Evolutionary conservation across 768 basidiomycete genomes (phyloP), one percentile per base, ranked within the genome.

Genomic region (Chiua virens): DNA sequence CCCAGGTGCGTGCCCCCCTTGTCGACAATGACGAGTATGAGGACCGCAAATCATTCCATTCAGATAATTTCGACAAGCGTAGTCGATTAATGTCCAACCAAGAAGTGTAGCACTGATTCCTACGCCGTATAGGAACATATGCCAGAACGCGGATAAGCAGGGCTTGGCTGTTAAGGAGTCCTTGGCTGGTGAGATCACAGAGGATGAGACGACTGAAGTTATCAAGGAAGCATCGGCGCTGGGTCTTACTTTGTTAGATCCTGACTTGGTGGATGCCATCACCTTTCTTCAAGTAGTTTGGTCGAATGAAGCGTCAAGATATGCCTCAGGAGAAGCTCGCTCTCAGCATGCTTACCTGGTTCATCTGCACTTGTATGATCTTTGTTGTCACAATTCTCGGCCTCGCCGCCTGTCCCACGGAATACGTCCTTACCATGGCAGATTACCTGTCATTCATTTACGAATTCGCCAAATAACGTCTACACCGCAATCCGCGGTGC

Each of bases 51-150:
- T 88, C 88, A 0, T 70, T 87, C 43, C 80, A 80, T 13, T 84
- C 81, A 27, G 88, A 91, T 40, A 91, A 92, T 49, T 91, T 81
- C 54, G 92, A 94, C 59, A 83, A 82, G 8, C 82, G 85, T 7
- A 92, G 86, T 61, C 78, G 86, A 47, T 79, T 88, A 45, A 91
- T 89, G 0, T 87, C 83, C 48, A 80, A 88, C 54, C 80, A 85
- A 23, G 89, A 89, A 53, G 91, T 86, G 89, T 57, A 92, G 93
- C 4, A 90, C 90, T 4, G 94, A 97, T 64, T 89, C 89, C 0
- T 98, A 97, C 60, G 0, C 95, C 95, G 0, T 93, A 90, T 0
- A 74, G 92, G 30, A 97, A 97, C 60, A 98, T 97, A 94, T 97
- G 97, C 80, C 86, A 89, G 57, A 85, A 83, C 53, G 78, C 83